A percentile compares a stretch with the other conserved stretches of the same genome.
Conservation (phyloP, 345 rosid species). For the Firmiana major region DNA sequence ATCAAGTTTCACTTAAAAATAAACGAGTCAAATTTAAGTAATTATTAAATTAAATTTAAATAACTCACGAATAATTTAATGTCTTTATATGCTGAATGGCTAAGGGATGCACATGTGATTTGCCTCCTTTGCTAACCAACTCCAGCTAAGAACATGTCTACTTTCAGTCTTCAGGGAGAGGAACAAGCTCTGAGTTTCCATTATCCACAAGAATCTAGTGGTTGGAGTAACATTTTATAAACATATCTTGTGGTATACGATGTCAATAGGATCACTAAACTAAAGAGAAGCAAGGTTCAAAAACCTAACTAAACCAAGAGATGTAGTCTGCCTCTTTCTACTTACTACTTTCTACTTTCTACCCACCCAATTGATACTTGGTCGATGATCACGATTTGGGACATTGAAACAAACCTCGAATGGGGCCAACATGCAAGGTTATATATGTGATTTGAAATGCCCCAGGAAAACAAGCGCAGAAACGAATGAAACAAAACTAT, state of each 20-base stretch:
- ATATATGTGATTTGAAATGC: not conserved
- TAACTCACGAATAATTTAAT: no score
- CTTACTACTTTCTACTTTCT: no score
- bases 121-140: not conserved
- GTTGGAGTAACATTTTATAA: not conserved
- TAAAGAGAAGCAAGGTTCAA: not conserved
- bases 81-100: no score
- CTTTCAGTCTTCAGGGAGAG: not conserved
- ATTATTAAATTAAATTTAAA: no score
- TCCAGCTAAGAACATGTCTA: slow-evolving; percentile 2
- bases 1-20: no score
- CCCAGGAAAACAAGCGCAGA: not conserved
- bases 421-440: slow-evolving; percentile 1
- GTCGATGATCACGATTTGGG: not conserved
- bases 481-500: not conserved
- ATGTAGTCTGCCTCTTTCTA: not conserved
- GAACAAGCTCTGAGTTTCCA: not conserved
- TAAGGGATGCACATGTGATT: slow-evolving; percentile 1
- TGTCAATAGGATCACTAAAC: not conserved
- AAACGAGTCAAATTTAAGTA: no score
- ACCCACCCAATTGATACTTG: not conserved
- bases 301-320: not conserved
- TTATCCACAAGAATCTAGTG: not conserved
- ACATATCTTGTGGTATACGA: not conserved
- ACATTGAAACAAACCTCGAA: not conserved